Base-by-base conservation (phyloP, 805 yeast genomes). In the Candida railenensis region DNA sequence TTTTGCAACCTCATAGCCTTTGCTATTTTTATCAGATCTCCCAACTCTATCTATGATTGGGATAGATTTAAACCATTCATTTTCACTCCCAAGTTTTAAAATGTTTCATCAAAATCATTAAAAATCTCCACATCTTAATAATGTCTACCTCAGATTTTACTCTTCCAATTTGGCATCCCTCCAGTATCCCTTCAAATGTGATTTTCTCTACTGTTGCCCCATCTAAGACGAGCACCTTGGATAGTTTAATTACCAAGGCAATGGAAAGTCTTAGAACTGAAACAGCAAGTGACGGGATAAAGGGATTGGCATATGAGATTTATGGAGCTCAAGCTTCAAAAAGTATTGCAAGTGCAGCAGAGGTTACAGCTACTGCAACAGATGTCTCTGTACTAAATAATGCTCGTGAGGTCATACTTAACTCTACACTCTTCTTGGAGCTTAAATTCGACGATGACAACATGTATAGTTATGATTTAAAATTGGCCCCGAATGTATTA, bases 291-390 rank as follows among this genome's bases (percentile, higher is more conserved):
- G 37, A 34, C 9, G 59, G 56, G 8, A 50, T 64, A 22, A 25
- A 41, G 4, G 48, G 59, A 3, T 55, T 60, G 18, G 62, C 70
- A 3, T 51, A 53, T 43, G 46, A 52, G 5, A 44, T 53, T 7
- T 50, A 74, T 37, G 74, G 73, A 2, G 73, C 71, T 5, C 51
- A 62, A 42, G 74, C 73, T 1, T 69, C 74, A 2, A 51, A 66
- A 42, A 59, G 65, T 11, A 57, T 68, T 15, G 53, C 69, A 30
- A 52, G 59, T 1, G 74, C 73, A 11, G 65, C 67, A 45, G 37
- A 59, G 12, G 65, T 66, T 1, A 50, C 64, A 37, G 73, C 74
- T 5, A 69, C 74, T 3, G 74, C 74, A 14, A 69, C 75, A 2
- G 61, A 53, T 30, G 18, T 47, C 9, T 36, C 46, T 7, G 65